A percentile compares a stretch with the other conserved stretches of the same genome.
phyloP scores from a whole-genome alignment of 2,329 filamentous ascomycete species.

The Pestalotiopsis sp. region DNA sequence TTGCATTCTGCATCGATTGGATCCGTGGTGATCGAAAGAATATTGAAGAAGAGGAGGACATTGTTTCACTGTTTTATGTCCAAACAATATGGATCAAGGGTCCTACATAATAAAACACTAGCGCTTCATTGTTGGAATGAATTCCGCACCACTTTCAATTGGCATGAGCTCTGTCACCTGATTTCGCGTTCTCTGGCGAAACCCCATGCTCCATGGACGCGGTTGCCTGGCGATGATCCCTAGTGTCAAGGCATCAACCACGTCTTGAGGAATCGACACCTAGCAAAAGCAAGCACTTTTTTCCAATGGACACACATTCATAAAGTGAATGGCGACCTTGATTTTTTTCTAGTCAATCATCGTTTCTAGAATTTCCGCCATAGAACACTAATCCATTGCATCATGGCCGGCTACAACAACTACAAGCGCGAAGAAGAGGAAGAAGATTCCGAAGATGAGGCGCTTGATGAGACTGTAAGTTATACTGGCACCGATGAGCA shows the following conservation, averaged over 20 bases:
- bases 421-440: conserved; percentile 51
- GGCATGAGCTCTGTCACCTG: conserved; percentile 1
- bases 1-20: not conserved
- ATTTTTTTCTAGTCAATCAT: not conserved
- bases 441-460: conserved; percentile 69
- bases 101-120: not conserved
- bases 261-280: not conserved
- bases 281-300: not conserved
- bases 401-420: conserved; percentile 34
- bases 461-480: conserved; percentile 65
- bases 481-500: not conserved
- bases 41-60: not conserved
- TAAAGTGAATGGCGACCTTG: not conserved
- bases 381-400: not conserved
- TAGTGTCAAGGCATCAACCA: conserved; percentile 1
- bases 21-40: not conserved
- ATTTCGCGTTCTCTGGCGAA: conserved; percentile 6
- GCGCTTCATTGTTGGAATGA: not conserved
- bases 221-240: conserved; percentile 11
- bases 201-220: not conserved
- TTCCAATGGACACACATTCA: not conserved
- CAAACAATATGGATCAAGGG: too few species aligned
- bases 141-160: not conserved
- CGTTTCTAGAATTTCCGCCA: not conserved
- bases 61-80: too few species aligned